These are phyloP conservation scores for Prosopis cineraria DNA, from an alignment of 306 rosid species.

Conservation along the genomic window DNA sequence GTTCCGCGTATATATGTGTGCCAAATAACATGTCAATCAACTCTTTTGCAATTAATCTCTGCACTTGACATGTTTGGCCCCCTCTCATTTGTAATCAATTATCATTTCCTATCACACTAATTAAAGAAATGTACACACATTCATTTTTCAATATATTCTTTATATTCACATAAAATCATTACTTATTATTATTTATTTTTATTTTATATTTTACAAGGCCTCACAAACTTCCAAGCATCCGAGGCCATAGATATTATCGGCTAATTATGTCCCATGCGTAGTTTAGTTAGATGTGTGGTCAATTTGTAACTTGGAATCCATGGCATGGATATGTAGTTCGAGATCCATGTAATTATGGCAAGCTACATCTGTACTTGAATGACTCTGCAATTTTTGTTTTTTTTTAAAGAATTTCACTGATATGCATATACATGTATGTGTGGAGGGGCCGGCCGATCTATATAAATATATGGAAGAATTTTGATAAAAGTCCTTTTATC, in stretches of 20 bases:
- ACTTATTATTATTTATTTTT: not conserved
- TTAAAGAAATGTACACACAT: not conserved
- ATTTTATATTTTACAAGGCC: not conserved
- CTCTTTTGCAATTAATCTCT: not conserved
- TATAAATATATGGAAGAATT: no score
- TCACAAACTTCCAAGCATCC: not conserved
- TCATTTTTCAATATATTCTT: not conserved
- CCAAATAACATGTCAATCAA: conserved; percentile 30
- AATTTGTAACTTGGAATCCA: not conserved
- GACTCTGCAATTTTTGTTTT: no score
- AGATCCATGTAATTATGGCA: not conserved
- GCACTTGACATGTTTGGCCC: conserved; percentile 2
- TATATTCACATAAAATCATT: not conserved
- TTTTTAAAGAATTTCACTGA: no score
- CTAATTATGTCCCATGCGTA: not conserved
- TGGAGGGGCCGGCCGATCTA: no score
- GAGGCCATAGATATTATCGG: not conserved
- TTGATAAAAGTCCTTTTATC: no score
- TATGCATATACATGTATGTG: no score
- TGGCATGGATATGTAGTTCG: not conserved
- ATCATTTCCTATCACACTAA: not conserved
- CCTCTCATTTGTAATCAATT: not conserved
- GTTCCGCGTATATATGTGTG: not conserved
- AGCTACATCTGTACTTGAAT: not conserved
- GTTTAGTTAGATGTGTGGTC: conserved; percentile 1